Evolutionary conservation across 805 yeast species (phyloP).

Genomic region (Gaillardinia entomophila): DNA sequence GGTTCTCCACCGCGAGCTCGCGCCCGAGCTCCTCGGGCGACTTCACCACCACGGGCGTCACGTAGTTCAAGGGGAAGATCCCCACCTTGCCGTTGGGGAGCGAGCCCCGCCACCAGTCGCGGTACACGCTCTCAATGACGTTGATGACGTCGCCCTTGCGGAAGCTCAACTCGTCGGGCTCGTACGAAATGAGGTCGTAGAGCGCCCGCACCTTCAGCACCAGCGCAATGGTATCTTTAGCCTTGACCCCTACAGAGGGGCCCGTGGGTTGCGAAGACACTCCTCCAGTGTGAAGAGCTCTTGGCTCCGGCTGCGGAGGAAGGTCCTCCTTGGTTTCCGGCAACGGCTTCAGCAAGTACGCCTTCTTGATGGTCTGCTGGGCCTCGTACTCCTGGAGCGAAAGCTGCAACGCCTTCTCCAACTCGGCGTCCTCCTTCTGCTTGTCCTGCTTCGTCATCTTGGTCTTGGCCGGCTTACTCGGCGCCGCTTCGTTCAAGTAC

Average conservation of each 20-base stretch:
- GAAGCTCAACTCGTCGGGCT: slow-evolving; percentile 84
- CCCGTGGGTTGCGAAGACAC: too few relatives aligned
- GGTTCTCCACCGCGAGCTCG: slow-evolving; percentile 46
- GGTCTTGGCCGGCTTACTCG: slow-evolving; percentile 56
- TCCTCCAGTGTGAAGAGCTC: too few relatives aligned
- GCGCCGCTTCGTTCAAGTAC: slow-evolving; percentile 26
- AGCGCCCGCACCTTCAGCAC: slow-evolving; percentile 75
- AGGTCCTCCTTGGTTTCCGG: slow-evolving; percentile 16
- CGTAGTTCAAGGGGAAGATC: slow-evolving; percentile 89
- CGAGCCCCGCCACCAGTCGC: slow-evolving; percentile 96
- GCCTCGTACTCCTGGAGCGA: slow-evolving; percentile 61
- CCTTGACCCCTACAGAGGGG: neutral
- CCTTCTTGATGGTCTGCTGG: slow-evolving; percentile 25
- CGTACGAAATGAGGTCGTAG: slow-evolving; percentile 72
- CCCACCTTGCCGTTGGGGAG: slow-evolving; percentile 71
- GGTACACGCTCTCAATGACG: slow-evolving; percentile 79
- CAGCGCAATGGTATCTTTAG: slow-evolving; percentile 32
- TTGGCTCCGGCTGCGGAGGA: neutral
- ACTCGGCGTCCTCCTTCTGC: slow-evolving; percentile 69
- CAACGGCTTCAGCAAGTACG: slow-evolving; percentile 27
- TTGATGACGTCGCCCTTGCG: slow-evolving; percentile 81
- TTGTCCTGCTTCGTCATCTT: slow-evolving; percentile 41
- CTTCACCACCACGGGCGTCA: slow-evolving; percentile 67
- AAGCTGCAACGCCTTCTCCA: slow-evolving; percentile 67
- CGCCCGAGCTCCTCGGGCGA: slow-evolving; percentile 51